Evolutionary conservation across 768 basidiomycete genomes (phyloP).

Genomic region (Hygrocybe punicea): DNA sequence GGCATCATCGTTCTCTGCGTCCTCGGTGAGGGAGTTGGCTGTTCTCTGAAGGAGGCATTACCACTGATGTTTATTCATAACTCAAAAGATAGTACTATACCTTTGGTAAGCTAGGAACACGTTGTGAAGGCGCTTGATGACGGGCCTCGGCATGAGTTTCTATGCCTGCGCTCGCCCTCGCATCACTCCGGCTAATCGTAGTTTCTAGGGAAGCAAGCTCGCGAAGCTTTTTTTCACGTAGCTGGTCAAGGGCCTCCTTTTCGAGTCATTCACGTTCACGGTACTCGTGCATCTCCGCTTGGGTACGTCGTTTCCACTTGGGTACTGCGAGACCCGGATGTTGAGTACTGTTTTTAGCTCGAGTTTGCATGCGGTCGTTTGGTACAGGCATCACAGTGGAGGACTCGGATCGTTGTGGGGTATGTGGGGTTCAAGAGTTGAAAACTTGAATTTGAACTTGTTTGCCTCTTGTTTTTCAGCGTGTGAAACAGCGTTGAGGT

Average conservation of each 20-base stretch:
- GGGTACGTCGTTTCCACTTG: background rate
- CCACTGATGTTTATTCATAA: background rate
- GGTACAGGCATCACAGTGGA: background rate
- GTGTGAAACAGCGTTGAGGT: background rate
- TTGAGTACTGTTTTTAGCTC: background rate
- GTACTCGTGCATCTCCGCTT: background rate
- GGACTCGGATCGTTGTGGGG: background rate
- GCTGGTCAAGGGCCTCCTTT: background rate
- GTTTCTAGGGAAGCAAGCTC: background rate
- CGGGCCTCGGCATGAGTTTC: background rate
- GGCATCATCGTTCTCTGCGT: no score
- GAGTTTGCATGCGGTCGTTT: background rate
- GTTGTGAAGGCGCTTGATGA: background rate
- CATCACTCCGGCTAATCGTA: background rate
- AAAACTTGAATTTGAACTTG: no score
- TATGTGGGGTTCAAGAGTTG: no score
- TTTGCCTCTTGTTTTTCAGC: background rate
- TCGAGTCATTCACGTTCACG: background rate
- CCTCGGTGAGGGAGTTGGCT: no score
- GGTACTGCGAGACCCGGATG: background rate
- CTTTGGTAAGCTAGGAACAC: background rate
- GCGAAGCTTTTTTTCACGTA: background rate
- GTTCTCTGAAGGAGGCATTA: no score
- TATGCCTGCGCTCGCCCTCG: background rate
- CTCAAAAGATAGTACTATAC: background rate